Evolutionary conservation across 1,139 yeast species (phyloP).

Genomic region (Scheffersomyces quercinus): DNA sequence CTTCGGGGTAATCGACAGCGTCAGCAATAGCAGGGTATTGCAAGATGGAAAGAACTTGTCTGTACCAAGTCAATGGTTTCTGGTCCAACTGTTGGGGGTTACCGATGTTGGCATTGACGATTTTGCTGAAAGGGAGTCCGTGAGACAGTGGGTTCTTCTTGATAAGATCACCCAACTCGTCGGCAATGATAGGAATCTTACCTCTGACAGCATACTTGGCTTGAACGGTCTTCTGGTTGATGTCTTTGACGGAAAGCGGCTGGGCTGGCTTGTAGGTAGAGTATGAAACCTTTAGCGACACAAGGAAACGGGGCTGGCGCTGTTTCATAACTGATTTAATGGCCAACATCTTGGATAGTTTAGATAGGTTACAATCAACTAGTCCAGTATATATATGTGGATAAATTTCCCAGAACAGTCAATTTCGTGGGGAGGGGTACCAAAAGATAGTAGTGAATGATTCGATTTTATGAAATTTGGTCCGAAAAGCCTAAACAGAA

Average conservation of each 20-base stretch:
- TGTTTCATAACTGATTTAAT: background rate
- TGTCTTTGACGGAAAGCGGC: conserved; percentile 40
- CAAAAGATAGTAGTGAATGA: too few relatives aligned
- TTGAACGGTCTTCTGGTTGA: conserved; percentile 72
- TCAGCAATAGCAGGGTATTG: conserved; percentile 76
- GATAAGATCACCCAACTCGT: conserved; percentile 62
- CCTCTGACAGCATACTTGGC: conserved; percentile 98
- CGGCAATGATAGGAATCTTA: conserved; percentile 88
- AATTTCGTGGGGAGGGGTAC: too few relatives aligned
- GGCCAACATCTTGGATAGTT: background rate
- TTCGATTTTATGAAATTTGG: too few relatives aligned
- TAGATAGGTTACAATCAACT: too few relatives aligned
- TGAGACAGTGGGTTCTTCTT: conserved; percentile 51
- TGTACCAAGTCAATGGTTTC: conserved; percentile 89
- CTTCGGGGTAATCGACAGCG: conserved; percentile 54
- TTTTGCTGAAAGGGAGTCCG: conserved; percentile 72
- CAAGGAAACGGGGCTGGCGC: conserved; percentile 1
- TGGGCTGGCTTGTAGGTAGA: conserved; percentile 13
- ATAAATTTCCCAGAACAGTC: too few relatives aligned
- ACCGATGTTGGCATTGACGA: conserved; percentile 91
- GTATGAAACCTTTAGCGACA: background rate
- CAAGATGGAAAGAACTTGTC: conserved; percentile 82
- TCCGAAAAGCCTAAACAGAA: too few relatives aligned
- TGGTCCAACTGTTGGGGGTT: conserved; percentile 97
- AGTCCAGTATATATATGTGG: too few relatives aligned